Percentiles rank a stretch among this genome's conserved stretches.
Conservation (phyloP, 2,329 filamentous ascomycete genomes). For the Xylariaceae sp. region DNA sequence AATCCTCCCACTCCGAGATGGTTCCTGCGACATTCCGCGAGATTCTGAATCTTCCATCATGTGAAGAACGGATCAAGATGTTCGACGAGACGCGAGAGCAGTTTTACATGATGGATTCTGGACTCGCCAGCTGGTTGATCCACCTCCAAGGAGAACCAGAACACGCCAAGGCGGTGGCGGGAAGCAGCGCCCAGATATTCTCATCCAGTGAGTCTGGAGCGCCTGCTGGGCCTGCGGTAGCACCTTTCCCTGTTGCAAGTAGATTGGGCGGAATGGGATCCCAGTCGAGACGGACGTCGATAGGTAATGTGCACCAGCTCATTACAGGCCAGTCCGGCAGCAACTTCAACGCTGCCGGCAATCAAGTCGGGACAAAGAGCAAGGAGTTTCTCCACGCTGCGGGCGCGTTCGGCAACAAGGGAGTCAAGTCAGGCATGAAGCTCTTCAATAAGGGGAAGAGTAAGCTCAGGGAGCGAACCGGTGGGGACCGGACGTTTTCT, state of each 20-base stretch:
- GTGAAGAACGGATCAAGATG: conserved; percentile 63
- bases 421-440: conserved; percentile 85
- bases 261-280: conserved; percentile 29
- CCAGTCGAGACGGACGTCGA: conserved; percentile 22
- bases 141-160: conserved; percentile 44
- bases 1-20: conserved; percentile 1
- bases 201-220: conserved; percentile 5
- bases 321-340: conserved; percentile 37
- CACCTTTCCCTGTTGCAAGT: conserved; percentile 50
- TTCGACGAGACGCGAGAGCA: conserved; percentile 68
- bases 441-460: conserved; percentile 85
- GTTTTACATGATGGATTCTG: conserved; percentile 68
- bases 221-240: too few species aligned
- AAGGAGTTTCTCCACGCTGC: conserved; percentile 86
- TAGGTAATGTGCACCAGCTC: conserved; percentile 29
- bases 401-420: conserved; percentile 84
- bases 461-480: conserved; percentile 60
- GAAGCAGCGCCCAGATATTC: conserved; percentile 6
- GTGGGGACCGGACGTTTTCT: conserved; percentile 83
- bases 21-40: conserved; percentile 58
- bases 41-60: conserved; percentile 63
- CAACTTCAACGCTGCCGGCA: conserved; percentile 48
- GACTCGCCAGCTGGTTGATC: conserved; percentile 57
- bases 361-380: conserved; percentile 72
- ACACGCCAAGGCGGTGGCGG: conserved; percentile 34